These are phyloP conservation scores for Neurospora sp. DNA, from an alignment of 495 filamentous ascomycete species.

Conservation along the genomic window DNA sequence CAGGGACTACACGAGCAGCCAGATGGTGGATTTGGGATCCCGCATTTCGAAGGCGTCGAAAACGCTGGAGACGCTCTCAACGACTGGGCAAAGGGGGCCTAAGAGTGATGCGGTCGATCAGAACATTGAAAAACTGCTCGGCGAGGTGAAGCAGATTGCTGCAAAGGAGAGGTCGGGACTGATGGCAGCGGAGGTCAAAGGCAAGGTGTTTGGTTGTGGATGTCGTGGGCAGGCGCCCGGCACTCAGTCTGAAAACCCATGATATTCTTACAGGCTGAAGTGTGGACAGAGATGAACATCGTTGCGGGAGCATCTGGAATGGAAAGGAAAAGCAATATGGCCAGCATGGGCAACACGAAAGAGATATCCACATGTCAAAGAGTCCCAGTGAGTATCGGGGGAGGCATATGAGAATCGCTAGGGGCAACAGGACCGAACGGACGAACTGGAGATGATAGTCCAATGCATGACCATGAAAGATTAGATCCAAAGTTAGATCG, in stretches of 20 bases:
- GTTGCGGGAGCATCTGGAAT: not conserved
- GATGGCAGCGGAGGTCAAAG: conserved; percentile 74
- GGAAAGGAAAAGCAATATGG: not conserved
- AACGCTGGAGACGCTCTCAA: not conserved
- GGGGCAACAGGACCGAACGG: not conserved
- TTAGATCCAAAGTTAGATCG: not conserved
- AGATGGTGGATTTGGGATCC: conserved; percentile 76
- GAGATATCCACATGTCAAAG: not conserved
- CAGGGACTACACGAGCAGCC: conserved; percentile 83
- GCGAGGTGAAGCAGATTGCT: conserved; percentile 69
- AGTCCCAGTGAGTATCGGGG: too few relatives aligned
- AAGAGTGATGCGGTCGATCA: conserved; percentile 31
- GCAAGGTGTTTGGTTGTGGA: conserved; percentile 55
- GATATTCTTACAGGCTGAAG: not conserved
- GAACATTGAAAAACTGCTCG: conserved; percentile 62
- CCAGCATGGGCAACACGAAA: not conserved
- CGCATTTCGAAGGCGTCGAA: conserved; percentile 60
- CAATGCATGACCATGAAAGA: not conserved
- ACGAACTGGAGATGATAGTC: not conserved
- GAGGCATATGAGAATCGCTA: not conserved
- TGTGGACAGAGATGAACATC: not conserved
- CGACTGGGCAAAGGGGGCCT: not conserved
- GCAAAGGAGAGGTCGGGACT: conserved; percentile 80
- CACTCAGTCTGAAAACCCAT: not conserved
- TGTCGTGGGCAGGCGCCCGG: not conserved